Evolutionary conservation across 2,329 filamentous ascomycete genomes (phyloP).

Genomic region (Monilinia aucupariae): DNA sequence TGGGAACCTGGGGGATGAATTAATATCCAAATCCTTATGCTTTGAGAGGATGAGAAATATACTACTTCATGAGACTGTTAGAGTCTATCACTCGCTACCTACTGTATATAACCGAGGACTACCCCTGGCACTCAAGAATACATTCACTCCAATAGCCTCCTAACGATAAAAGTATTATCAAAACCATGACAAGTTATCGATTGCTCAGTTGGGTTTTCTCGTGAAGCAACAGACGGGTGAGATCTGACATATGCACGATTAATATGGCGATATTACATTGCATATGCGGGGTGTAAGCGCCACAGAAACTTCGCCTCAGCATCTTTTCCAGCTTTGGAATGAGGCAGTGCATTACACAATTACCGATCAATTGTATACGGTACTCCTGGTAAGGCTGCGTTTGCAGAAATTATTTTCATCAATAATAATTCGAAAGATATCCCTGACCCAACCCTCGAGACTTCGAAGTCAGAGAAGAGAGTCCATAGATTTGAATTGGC

Average conservation of each 20-base stretch:
- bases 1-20: neutral
- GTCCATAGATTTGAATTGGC: neutral
- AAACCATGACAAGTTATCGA: neutral
- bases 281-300: slow-evolving; percentile 6
- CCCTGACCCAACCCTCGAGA: neutral
- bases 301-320: slow-evolving; percentile 3
- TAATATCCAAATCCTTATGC: neutral
- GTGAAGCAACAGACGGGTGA: neutral
- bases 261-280: neutral
- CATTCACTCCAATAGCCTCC: neutral
- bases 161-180: neutral
- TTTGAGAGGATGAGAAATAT: no score
- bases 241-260: neutral
- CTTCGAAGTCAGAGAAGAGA: neutral
- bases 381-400: neutral
- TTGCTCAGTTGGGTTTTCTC: neutral
- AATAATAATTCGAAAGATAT: neutral
- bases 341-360: slow-evolving; percentile 9
- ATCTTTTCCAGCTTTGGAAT: neutral
- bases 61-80: neutral
- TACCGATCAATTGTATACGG: neutral
- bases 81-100: no score
- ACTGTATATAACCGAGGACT: neutral
- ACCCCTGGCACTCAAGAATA: neutral
- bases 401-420: neutral